Base-by-base conservation (phyloP, 148 eudicot genomes). In the Vaccinium macrocarpon region DNA sequence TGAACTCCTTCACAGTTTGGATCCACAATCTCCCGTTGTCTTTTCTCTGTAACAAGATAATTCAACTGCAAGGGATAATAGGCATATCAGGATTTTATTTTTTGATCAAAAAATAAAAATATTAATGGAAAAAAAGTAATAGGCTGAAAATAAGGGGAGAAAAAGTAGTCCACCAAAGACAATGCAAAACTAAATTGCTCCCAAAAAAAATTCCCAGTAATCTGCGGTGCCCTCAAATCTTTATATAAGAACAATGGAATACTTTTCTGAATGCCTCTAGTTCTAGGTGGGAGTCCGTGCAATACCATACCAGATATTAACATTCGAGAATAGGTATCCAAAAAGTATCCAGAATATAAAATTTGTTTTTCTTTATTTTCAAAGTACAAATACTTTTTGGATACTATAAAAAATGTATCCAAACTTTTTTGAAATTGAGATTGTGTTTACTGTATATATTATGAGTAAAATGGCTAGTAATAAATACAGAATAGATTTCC, bases 21-120 rank as follows among this genome's bases (percentile, higher is more conserved):
- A 88, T 97, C 99, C 70, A 92, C 91, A 57, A 95, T 94, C 84
- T 97, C 99, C 83, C 91, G 88, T 82, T 91, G 98, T 85, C 95
- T 88, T 75, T 88, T 87, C 87, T 97, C 98, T 13, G 95, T 85
- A 64, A 91, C 92, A 64, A 97, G 87, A 89, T 90, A 93, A 88
- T 95, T 97, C 79, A 97, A 83, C 99, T 97, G 95, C 91, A 84
- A 70, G 73, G 73, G 32, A 68, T 29, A 14, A 29, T 27, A 68
- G 38, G 42, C 73, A 27, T 29, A 29, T 68, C 38, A 68, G 71
- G 14, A 23, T 64, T 64, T 23, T 10, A 10, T 64, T 64, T 64
- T n/a, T 9, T 64, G 15, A 64, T 23, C 71, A 23, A 64, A 32
- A 64, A 25, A 29, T 29, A 29, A 13, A 4, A 12, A 68, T 27